Percentiles rank a stretch among this genome's conserved stretches.
Conservation (phyloP, 148 eudicot species). For the Rhododendron simsii region DNA sequence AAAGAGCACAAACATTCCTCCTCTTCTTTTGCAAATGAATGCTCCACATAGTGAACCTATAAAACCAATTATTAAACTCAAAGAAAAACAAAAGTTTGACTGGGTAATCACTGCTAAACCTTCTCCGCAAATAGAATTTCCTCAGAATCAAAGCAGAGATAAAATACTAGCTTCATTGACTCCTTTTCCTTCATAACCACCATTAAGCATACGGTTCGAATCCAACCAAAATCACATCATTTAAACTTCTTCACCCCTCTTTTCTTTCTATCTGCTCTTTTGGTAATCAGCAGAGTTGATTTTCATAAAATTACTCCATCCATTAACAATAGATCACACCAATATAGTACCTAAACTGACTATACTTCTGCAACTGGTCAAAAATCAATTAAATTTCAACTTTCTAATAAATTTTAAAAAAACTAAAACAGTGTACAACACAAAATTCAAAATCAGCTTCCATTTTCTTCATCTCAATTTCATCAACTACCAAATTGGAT, state of each 20-base stretch:
- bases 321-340: background rate
- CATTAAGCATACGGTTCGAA: background rate
- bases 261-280: background rate
- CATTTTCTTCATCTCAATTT: background rate
- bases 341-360: background rate
- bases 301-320: background rate
- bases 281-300: background rate
- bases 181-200: background rate
- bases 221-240: background rate
- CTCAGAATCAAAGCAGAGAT: background rate
- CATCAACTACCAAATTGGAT: background rate
- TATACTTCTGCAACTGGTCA: background rate
- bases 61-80: background rate
- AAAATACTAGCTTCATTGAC: background rate
- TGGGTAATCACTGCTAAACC: background rate
- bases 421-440: background rate
- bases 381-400: background rate
- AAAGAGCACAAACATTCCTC: conserved; percentile 53
- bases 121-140: background rate
- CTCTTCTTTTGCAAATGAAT: conserved; percentile 27
- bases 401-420: background rate
- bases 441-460: background rate
- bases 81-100: background rate
- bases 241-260: background rate
- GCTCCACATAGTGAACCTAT: conserved; percentile 40